Evolutionary conservation across 352 stramenopile species (phyloP), one percentile per base, ranked within the genome.

Genomic region (Peronospora destructor): DNA sequence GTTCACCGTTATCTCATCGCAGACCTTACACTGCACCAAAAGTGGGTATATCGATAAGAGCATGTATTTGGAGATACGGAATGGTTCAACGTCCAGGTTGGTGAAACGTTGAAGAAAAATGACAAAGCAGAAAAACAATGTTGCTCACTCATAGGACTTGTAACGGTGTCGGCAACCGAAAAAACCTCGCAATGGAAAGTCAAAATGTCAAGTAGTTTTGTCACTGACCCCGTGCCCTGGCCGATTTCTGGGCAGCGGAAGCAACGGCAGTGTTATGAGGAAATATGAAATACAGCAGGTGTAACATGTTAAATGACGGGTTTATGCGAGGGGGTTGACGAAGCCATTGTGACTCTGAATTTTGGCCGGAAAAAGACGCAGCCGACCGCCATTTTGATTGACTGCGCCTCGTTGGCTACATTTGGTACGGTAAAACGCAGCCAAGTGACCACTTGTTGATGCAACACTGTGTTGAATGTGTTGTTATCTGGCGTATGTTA

Each of bases 291-390:
- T 41, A 34, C n/a, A 29, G 12, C 12, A 53, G 43, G 43, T 47
- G 6, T 26, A 19, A 38, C 36, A 59, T 61, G 25, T 35, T 9
- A 1, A 40, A 34, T 37, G 25, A 55, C 14, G 40, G 45, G 49
- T 39, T 38, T 25, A 1, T 19, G 2, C 6, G 43, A 35, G 56
- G 57, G 57, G 45, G 38, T 25, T 2, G 30, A 43, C n/a, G 36
- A 42, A 56, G 38, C 42, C 38, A 54, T 49, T 51, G 48, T 40
- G 53, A 67, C 58, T 62, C 56, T 61, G 45, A 57, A 61, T 62
- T 68, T 68, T 38, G 45, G 32, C 40, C 40, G 34, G 55, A 56
- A 61, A 35, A 52, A 19, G 12, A 49, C 34, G n/a, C 17, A 59
- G 46, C 12, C 13, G 32, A 11, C 16, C 36, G 23, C 23, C 23